Conservation (phyloP, 805 yeast genomes). For the Candida palmyrensis region DNA sequence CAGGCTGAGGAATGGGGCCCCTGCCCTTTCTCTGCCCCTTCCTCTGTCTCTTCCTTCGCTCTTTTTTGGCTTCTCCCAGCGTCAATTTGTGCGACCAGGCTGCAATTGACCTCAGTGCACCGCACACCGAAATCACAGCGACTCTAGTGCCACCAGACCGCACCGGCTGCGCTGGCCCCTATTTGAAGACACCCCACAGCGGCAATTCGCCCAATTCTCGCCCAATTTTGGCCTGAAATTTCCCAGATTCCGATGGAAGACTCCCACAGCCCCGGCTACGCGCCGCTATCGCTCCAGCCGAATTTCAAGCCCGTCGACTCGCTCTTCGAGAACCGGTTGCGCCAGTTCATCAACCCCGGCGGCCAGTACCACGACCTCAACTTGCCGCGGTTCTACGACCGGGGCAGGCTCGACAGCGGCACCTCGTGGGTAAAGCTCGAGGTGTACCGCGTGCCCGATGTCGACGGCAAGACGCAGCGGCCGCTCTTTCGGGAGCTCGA, state of each 20-base stretch:
- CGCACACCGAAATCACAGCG: too few relatives aligned
- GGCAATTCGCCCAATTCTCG: too few relatives aligned
- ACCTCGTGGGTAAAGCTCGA: conserved; percentile 46
- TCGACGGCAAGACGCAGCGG: conserved; percentile 42
- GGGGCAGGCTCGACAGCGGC: conserved; percentile 46
- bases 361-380: conserved; percentile 73
- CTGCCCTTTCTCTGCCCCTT: background rate
- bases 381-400: conserved; percentile 76
- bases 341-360: conserved; percentile 67
- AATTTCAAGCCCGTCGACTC: conserved; percentile 72
- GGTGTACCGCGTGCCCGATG: conserved; percentile 70
- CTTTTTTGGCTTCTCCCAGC: background rate
- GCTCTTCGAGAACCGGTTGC: conserved; percentile 64
- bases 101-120: too few relatives aligned
- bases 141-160: too few relatives aligned
- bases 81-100: too few relatives aligned
- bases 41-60: background rate
- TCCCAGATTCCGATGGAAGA: background rate
- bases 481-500: conserved; percentile 60
- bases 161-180: too few relatives aligned
- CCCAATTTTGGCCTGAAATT: too few relatives aligned
- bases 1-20: too few relatives aligned
- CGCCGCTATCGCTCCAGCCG: conserved; percentile 39
- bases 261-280: conserved; percentile 1
- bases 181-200: too few relatives aligned